These are phyloP conservation scores for Candida yuanshanica DNA, from an alignment of 805 yeast genomes.

Conservation along the genomic window DNA sequence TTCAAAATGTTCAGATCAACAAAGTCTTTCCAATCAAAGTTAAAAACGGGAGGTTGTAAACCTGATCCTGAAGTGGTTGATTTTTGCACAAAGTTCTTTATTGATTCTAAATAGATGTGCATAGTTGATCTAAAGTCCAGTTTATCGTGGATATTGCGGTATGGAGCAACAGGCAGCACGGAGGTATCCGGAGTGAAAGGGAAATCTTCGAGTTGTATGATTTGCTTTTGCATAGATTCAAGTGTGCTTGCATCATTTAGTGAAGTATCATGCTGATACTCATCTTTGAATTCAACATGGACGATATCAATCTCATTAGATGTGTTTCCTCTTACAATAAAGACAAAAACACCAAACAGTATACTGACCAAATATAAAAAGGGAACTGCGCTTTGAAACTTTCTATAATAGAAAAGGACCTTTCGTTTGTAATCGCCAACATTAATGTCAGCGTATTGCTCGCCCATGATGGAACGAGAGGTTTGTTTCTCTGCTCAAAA, in stretches of 20 bases:
- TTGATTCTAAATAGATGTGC: conserved; percentile 28
- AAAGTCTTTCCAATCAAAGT: conserved; percentile 55
- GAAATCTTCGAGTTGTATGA: conserved; percentile 21
- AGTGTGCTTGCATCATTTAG: conserved; percentile 16
- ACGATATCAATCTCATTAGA: conserved; percentile 12
- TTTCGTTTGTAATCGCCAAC: too few species aligned
- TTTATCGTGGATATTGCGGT: conserved; percentile 28
- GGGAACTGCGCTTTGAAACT: conserved; percentile 14
- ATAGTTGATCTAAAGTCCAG: conserved; percentile 31
- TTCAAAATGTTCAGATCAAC: conserved; percentile 39
- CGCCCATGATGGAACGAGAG: too few species aligned
- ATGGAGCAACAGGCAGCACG: conserved; percentile 35
- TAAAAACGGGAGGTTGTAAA: conserved; percentile 28
- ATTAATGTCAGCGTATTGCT: too few species aligned
- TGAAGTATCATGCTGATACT: conserved; percentile 12
- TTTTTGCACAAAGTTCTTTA: conserved; percentile 26
- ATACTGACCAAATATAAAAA: conserved; percentile 16
- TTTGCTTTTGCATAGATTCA: conserved; percentile 14
- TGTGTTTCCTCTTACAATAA: conserved; percentile 5
- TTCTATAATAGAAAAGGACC: neutral
- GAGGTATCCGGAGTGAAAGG: conserved; percentile 27
- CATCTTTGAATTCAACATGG: conserved; percentile 15
- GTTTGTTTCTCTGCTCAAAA: too few species aligned
- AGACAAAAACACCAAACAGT: conserved; percentile 18
- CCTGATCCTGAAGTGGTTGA: conserved; percentile 19